Evolutionary conservation across 768 basidiomycete genomes (phyloP).

Genomic region (Neoboletus magnificus): DNA sequence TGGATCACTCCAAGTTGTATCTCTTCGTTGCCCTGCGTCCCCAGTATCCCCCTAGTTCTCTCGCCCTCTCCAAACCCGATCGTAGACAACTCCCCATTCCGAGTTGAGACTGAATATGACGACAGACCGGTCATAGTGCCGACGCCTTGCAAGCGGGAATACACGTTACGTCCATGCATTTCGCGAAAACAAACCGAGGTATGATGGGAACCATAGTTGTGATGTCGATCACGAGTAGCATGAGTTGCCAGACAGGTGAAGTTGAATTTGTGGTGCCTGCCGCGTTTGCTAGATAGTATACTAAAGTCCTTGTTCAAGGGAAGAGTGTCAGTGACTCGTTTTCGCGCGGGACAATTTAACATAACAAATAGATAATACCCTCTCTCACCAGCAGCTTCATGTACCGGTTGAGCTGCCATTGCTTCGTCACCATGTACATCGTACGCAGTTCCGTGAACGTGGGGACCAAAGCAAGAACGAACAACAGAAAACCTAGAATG

Average conservation of each 20-base stretch:
- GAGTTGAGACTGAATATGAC: neutral
- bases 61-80: neutral
- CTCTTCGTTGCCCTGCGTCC: no score
- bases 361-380: constrained; percentile 1
- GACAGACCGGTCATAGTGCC: neutral
- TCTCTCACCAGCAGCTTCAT: neutral
- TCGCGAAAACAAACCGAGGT: neutral
- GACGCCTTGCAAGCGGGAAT: neutral
- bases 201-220: neutral
- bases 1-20: no score
- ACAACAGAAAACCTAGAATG: neutral
- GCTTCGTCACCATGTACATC: neutral
- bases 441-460: neutral
- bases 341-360: neutral
- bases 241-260: neutral
- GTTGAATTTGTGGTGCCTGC: no score
- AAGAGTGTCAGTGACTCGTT: neutral
- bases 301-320: neutral
- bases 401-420: neutral
- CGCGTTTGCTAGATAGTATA: neutral
- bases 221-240: rapidly evolving
- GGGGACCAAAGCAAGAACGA: neutral
- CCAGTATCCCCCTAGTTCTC: no score
- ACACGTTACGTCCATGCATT: neutral
- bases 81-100: neutral